Conservation (phyloP, 305 asterid genomes). For the Solanum hybrid region DNA sequence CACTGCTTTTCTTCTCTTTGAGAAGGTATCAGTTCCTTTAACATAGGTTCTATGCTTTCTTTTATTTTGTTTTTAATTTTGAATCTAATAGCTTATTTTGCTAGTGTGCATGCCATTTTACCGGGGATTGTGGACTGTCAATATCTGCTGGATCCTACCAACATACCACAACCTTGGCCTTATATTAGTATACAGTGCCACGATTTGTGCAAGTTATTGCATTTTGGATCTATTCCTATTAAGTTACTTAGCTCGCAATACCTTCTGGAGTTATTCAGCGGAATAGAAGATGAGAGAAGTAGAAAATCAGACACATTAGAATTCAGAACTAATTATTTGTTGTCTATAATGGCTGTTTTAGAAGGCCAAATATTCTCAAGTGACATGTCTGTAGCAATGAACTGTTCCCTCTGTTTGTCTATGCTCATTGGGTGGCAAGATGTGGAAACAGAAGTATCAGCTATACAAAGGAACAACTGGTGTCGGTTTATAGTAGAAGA, state of each 20-base stretch:
- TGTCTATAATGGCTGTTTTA: constrained; percentile 46
- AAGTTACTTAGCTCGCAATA: constrained; percentile 66
- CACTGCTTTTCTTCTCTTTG: constrained; percentile 57
- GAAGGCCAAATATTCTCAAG: constrained; percentile 63
- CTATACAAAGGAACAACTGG: constrained; percentile 39
- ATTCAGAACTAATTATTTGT: constrained; percentile 38
- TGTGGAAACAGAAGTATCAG: constrained; percentile 17
- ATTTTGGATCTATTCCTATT: constrained; percentile 67
- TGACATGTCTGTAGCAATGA: constrained; percentile 51
- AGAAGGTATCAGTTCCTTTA: constrained; percentile 41
- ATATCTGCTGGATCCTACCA: constrained; percentile 32
- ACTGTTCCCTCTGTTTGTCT: constrained; percentile 65
- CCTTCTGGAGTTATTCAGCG: constrained; percentile 55
- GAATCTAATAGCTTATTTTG: constrained; percentile 20
- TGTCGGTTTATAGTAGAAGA: constrained; percentile 79
- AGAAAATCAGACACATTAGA: constrained; percentile 28
- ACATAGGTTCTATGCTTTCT: not conserved
- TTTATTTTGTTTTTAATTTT: not conserved
- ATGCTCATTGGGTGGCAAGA: constrained; percentile 50
- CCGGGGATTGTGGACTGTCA: constrained; percentile 49
- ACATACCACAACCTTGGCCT: constrained; percentile 27
- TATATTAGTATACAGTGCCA: constrained; percentile 56
- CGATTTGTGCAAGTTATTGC: constrained; percentile 72
- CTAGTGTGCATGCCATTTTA: constrained; percentile 48
- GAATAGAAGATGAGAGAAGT: constrained; percentile 29